Evolutionary conservation across 208 protist genomes (phyloP), one percentile per base, ranked within the genome.

Genomic region (Crithidia brevicula): DNA sequence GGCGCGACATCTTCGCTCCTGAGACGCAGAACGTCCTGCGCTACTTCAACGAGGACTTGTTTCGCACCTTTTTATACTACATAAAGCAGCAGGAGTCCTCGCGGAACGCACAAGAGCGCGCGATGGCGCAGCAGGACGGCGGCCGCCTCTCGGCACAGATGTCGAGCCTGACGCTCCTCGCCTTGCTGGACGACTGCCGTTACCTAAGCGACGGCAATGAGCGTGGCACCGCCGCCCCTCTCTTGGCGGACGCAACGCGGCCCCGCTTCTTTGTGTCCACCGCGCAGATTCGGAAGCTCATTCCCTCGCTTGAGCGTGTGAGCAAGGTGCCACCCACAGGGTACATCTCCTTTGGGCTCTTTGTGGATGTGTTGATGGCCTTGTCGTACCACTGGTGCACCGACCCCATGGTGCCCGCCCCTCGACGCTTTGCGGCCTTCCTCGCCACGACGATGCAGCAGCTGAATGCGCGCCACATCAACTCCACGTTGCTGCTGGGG

Each of bases 61-160:
- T 79, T 20, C 82, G 91, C 27, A 66, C 90, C 13, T 96, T 87
- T 64, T 88, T 96, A 45, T 94, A 92, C 67, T 96, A 96, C 57
- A 50, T 92, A 22, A 88, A 85, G 42, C 70, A 76, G 59, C 91
- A 94, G 67, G 80, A 89, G 57, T 52, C 47, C 18, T 84, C 74
- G n/a, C 72, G 67, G 8, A 68, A 78, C 11, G 58, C 57, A 6
- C 43, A 67, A n/a, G 77, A 86, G 38, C 73, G 72, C 15, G 54
- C 60, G 40, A 79, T 86, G 54, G 71, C 81, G 13, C 59, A 56
- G 36, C 88, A 90, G 62, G 73, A 77, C 46, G 88, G 80, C 36
- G 88, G 88, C 30, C 85, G 91, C 47, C 94, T 93, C 56, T 76
- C 75, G 43, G 64, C 81, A 2, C 65, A 83, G 27, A 76, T 96